phyloP scores from a whole-genome alignment of 345 rosid species.

The Firmiana major region DNA sequence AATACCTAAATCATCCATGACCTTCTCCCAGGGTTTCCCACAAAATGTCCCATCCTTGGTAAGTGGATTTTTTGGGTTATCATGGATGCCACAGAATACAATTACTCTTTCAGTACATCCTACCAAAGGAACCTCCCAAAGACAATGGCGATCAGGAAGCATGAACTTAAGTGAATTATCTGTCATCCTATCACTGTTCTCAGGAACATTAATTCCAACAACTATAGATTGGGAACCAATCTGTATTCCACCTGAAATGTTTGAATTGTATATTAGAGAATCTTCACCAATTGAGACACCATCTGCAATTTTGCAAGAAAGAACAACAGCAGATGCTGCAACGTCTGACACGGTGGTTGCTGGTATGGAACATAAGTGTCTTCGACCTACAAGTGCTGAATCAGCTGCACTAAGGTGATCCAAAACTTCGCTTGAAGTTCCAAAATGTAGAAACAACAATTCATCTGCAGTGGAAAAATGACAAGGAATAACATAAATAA shows the following conservation, averaged over 20 bases:
- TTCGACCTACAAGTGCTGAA: slow-evolving; percentile 80
- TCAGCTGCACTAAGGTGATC: slow-evolving; percentile 83
- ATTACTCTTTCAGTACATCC: slow-evolving; percentile 64
- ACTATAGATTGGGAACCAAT: slow-evolving; percentile 89
- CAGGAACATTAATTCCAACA: slow-evolving; percentile 70
- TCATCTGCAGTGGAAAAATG: slow-evolving; percentile 58
- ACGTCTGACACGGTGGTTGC: slow-evolving; percentile 89
- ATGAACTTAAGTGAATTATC: slow-evolving; percentile 51
- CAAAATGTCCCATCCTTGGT: slow-evolving; percentile 79
- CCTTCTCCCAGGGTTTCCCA: slow-evolving; percentile 82
- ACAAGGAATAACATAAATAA: slow-evolving; percentile 13
- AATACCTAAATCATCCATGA: slow-evolving; percentile 66
- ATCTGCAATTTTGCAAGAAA: slow-evolving; percentile 81
- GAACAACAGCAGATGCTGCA: slow-evolving; percentile 82
- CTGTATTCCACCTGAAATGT: slow-evolving; percentile 65
- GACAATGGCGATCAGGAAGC: slow-evolving; percentile 96
- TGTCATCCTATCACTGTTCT: slow-evolving; percentile 29
- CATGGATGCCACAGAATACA: slow-evolving; percentile 91
- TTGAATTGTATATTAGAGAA: slow-evolving; percentile 82
- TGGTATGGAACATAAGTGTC: slow-evolving; percentile 91
- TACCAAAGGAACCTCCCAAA: slow-evolving; percentile 94
- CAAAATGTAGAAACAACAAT: slow-evolving; percentile 82
- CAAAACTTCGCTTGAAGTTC: slow-evolving; percentile 94
- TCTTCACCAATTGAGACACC: slow-evolving; percentile 93
- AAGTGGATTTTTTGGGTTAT: slow-evolving; percentile 75